Conservation (phyloP, 768 basidiomycete species). For the Mycena sanguinolenta region DNA sequence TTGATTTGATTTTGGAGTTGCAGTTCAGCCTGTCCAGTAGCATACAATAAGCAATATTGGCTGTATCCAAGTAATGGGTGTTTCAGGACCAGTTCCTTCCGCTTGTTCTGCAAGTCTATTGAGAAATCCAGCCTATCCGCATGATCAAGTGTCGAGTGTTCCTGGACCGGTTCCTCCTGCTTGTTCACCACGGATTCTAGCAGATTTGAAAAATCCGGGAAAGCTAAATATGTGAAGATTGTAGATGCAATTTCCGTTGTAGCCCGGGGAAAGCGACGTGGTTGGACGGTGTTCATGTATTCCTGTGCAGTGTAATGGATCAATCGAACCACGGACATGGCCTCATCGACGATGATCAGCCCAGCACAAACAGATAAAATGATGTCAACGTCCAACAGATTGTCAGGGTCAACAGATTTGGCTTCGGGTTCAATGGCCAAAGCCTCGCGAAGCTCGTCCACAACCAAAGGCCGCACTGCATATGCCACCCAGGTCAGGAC, state of each 20-base stretch:
- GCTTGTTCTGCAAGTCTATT: neutral
- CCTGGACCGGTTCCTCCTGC: neutral
- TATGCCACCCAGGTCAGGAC: constrained; percentile 10
- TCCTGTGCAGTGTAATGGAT: constrained; percentile 12
- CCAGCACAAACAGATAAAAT: constrained; percentile 15
- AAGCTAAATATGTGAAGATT: constrained; percentile 7
- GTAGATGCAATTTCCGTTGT: neutral
- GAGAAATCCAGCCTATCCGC: too few relatives aligned
- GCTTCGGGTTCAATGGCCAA: constrained; percentile 9
- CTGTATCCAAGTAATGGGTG: constrained; percentile 10
- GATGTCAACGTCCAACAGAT: constrained; percentile 8
- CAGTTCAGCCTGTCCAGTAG: neutral
- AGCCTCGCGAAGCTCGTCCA: constrained; percentile 7
- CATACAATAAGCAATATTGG: constrained; percentile 3
- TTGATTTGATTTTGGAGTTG: neutral
- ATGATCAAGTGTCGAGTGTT: neutral
- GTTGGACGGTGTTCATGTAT: neutral
- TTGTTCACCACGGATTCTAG: neutral
- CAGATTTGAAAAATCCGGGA: neutral
- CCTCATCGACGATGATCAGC: constrained; percentile 8
- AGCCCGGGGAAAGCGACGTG: neutral
- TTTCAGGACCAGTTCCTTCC: neutral
- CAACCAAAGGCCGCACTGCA: neutral
- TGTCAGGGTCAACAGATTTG: constrained; percentile 5
- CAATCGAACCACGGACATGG: neutral